Conservation (phyloP, 2,329 filamentous ascomycete genomes). For the Aphanocladium album region DNA sequence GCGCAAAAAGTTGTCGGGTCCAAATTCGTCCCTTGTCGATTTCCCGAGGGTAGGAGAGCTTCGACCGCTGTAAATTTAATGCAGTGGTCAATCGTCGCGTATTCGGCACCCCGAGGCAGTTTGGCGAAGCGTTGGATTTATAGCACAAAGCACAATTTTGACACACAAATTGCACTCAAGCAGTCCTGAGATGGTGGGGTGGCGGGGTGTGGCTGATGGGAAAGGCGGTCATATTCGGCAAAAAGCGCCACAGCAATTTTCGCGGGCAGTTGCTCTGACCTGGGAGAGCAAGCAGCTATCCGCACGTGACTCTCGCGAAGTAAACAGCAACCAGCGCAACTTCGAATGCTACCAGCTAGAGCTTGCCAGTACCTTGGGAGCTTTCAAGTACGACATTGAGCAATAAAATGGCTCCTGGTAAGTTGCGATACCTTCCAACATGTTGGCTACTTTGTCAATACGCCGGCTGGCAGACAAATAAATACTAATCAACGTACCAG, state of each 20-base stretch:
- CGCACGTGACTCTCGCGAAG: slow-evolving; percentile 31
- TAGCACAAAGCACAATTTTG: slow-evolving; percentile 34
- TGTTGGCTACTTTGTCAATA: too few relatives aligned
- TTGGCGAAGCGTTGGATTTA: slow-evolving; percentile 1
- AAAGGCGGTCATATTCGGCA: slow-evolving; percentile 27
- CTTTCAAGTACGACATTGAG: slow-evolving; percentile 18
- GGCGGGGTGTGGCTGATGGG: slow-evolving; percentile 32
- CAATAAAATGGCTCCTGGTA: slow-evolving; percentile 38
- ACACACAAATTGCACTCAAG: slow-evolving; percentile 31
- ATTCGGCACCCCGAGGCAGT: not conserved
- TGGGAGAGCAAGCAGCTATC: slow-evolving; percentile 17
- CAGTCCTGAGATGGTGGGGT: slow-evolving; percentile 34
- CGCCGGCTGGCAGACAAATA: not conserved
- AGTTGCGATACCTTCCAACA: slow-evolving; percentile 13
- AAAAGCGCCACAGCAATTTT: slow-evolving; percentile 18
- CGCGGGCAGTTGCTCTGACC: not conserved
- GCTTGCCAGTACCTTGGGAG: slow-evolving; percentile 1
- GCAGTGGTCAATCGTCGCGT: slow-evolving; percentile 8
- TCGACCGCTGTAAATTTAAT: not conserved
- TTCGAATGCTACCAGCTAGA: not conserved
- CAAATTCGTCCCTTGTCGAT: slow-evolving; percentile 11
- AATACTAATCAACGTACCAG: slow-evolving; percentile 28
- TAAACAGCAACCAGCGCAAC: slow-evolving; percentile 28
- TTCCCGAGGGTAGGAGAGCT: slow-evolving; percentile 6
- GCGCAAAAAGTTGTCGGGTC: not conserved